Evolutionary conservation across 1,284 basidiomycete species (phyloP), one percentile per base, ranked within the genome.

Genomic region (Sanghuangporus sanghuang): DNA sequence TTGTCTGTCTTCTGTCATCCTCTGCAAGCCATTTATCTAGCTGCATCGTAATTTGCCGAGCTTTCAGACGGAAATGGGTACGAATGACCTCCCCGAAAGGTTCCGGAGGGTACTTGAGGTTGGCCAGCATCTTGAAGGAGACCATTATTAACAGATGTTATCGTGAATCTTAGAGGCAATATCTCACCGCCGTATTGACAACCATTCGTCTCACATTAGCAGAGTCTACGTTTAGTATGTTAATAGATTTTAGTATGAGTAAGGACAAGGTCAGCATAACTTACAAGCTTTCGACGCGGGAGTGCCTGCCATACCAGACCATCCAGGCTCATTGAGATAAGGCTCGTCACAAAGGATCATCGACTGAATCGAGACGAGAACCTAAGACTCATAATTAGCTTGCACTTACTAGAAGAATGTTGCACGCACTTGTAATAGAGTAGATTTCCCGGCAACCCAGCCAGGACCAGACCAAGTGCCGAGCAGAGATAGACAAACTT

Each of bases 271-370:
- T 49, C 40, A 12, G 27, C 4, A 23, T 42, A 27, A 32, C 36
- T 75, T 72, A 91, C 90, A 93, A 63, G 87, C 85, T 70, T 79
- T 80, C 27, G 90, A 93, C 67, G 82, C 81, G 6, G 89, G 80
- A 35, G 88, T 90, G 16, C 92, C 92, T 12, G 79, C 84, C 61
- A 81, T 80, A 48, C 75, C 76, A 18, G 90, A 86, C 92, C 92
- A 95, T 5, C 88, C 92, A 12, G 95, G 95, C 74, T 97, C 95
- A 69, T 95, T 95, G 63, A 92, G 73, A 71, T 92, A 93, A 5
- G 93, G 93, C 69, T 95, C 93, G 11, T 95, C 92, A 66, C 90
- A 93, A 23, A 95, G 77, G 67, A 96, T 95, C 88, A 96, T 91
- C 6, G 91, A 92, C 76, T 96, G 94, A 52, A 96, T 95, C n/a